Evolutionary conservation across 176 grass and related monocot genomes (phyloP).

Genomic region (Microstegium vimineum): DNA sequence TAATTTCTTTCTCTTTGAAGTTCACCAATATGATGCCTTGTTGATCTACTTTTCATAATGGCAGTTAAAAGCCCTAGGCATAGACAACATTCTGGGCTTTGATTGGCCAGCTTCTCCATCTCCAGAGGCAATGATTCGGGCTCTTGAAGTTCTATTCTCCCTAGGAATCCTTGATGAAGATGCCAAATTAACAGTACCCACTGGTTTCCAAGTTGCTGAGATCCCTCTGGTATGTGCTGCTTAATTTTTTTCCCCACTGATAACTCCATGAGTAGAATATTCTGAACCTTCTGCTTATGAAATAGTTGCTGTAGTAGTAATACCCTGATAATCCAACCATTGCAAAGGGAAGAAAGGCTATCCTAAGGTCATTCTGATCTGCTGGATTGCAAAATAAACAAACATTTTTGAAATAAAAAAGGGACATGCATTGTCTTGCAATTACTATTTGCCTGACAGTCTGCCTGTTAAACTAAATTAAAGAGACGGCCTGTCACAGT

Average conservation of each 20-base stretch:
- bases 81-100: conserved; percentile 98
- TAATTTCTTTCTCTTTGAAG: neutral
- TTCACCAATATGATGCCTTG: neutral
- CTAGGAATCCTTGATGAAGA: conserved; percentile 90
- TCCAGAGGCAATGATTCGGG: conserved; percentile 83
- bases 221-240: conserved; percentile 70
- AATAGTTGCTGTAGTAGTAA: neutral
- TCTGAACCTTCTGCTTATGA: neutral
- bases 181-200: conserved; percentile 86
- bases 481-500: no score
- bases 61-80: conserved; percentile 90
- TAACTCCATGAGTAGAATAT: neutral
- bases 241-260: neutral
- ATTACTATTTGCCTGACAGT: neutral
- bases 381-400: neutral
- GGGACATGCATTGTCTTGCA: neutral
- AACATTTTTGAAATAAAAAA: neutral
- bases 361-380: neutral
- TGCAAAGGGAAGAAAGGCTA: neutral
- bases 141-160: conserved; percentile 87
- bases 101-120: conserved; percentile 99
- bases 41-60: conserved; percentile 21
- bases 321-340: neutral
- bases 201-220: conserved; percentile 91
- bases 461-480: neutral